Evolutionary conservation across 495 filamentous ascomycete species (phyloP), one percentile per base, ranked within the genome.

Genomic region (Rhypophila decipiens): DNA sequence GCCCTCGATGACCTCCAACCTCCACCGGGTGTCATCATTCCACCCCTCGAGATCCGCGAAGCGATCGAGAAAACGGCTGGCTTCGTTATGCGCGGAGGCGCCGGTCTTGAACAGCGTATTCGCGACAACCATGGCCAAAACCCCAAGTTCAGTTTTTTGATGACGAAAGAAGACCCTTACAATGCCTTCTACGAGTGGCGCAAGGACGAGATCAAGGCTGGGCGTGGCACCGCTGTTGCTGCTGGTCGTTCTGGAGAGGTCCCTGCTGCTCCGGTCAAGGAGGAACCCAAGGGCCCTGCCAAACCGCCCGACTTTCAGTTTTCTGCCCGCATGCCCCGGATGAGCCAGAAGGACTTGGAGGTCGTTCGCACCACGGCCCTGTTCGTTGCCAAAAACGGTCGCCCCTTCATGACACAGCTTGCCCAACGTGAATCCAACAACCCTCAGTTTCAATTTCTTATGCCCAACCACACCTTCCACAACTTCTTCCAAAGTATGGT

Each of bases 51-150:
- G 63, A 86, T 93, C 61, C 66, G 66, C 24, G 72, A 70, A 49
- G 70, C 91, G 52, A 82, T 96, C 56, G 91, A 96, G 65, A 96
- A 95, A 69, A 95, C 91, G n/a, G 90, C 91, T 24, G 90, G 90
- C 17, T 96, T 91, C 62, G 89, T 96, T 35, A 84, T 83, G 58
- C 83, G 86, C 66, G 84, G 95, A 63, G 89, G 90, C 18, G 50
- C 77, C 17, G 77, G 84, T 22, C 95, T 97, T 63, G 91, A 93
- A 78, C 83, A 94, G 52, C 85, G 87, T 51, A 83, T 98, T 35
- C 84, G 87, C 49, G 83, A 94, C 42, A 93, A 91, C 66, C 84
- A 94, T 58, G 79, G 80, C 52, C 78, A 79, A 46, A 94, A 94
- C 61, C 82, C 88, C 4, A 95, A 94, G 60, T 93, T 97, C 68